Conservation (phyloP, 164 flowering plant genomes). For the Aristolochia californica region DNA sequence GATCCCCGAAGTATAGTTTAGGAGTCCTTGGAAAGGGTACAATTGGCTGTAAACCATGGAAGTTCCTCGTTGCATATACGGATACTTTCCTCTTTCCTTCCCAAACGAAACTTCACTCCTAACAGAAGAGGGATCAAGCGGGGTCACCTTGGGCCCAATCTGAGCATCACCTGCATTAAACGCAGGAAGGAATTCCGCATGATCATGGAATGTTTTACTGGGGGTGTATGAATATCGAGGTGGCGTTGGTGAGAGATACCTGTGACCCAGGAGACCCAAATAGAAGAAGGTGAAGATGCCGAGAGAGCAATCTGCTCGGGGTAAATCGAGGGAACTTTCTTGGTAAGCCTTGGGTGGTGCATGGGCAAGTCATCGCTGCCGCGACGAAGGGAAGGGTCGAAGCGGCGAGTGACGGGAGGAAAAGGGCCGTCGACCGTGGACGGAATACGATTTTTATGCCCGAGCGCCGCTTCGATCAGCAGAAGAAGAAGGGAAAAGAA, state of each 20-base stretch:
- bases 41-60: slow-evolving; percentile 63
- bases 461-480: slow-evolving; percentile 1
- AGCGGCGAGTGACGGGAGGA: slow-evolving; percentile 47
- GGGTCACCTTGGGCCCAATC: slow-evolving; percentile 56
- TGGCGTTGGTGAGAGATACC: slow-evolving; percentile 25
- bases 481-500: neutral
- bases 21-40: slow-evolving; percentile 72
- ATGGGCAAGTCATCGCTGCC: slow-evolving; percentile 82
- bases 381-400: slow-evolving; percentile 54
- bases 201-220: neutral
- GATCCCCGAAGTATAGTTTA: slow-evolving; percentile 84
- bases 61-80: slow-evolving; percentile 29
- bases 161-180: slow-evolving; percentile 46
- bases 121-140: slow-evolving; percentile 63
- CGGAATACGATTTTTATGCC: slow-evolving; percentile 23
- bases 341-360: slow-evolving; percentile 53
- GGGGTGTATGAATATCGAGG: neutral
- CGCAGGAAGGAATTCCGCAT: neutral
- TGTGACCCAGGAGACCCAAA: slow-evolving; percentile 95
- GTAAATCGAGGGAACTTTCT: slow-evolving; percentile 43
- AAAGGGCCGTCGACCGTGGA: slow-evolving; percentile 88
- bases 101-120: slow-evolving; percentile 88
- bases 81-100: slow-evolving; percentile 44
- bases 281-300: slow-evolving; percentile 59
- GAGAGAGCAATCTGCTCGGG: slow-evolving; percentile 87